These are phyloP conservation scores for Pseudopithomyces chartarum DNA, from an alignment of 2,329 filamentous ascomycete genomes.

Conservation along the genomic window DNA sequence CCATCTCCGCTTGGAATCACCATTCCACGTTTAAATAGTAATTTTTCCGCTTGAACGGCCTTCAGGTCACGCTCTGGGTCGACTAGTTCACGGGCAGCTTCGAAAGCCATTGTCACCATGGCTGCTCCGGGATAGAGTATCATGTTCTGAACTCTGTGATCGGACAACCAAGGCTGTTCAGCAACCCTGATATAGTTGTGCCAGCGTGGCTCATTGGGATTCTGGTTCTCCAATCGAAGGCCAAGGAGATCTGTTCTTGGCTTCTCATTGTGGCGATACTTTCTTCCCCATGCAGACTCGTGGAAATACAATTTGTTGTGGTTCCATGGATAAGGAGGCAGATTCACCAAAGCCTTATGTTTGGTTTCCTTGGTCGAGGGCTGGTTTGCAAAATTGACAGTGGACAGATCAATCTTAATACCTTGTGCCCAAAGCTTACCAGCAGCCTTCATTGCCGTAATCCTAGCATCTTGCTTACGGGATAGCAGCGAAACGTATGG, in stretches of 20 bases:
- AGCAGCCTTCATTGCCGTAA: background rate
- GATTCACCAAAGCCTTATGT: conserved; percentile 10
- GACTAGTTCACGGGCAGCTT: conserved; percentile 3
- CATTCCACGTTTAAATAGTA: background rate
- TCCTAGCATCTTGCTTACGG: background rate
- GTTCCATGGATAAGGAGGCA: conserved; percentile 35
- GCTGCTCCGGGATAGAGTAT: conserved; percentile 11
- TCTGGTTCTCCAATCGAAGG: conserved; percentile 19
- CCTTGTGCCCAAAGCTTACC: background rate
- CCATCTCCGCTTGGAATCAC: background rate
- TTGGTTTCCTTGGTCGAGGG: background rate
- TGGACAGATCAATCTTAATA: background rate
- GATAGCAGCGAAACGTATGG: background rate
- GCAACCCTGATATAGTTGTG: conserved; percentile 16
- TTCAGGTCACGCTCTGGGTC: background rate
- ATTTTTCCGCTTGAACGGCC: background rate
- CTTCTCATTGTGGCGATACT: background rate
- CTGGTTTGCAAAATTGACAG: background rate
- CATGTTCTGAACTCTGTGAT: conserved; percentile 27
- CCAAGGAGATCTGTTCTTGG: conserved; percentile 3
- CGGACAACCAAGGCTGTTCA: conserved; percentile 31
- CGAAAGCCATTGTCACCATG: conserved; percentile 3
- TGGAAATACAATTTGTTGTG: conserved; percentile 27
- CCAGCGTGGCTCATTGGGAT: conserved; percentile 11
- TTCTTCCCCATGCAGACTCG: conserved; percentile 4